Conservation (phyloP, 2,329 filamentous ascomycete species). For the Trichoderma harzianum region DNA sequence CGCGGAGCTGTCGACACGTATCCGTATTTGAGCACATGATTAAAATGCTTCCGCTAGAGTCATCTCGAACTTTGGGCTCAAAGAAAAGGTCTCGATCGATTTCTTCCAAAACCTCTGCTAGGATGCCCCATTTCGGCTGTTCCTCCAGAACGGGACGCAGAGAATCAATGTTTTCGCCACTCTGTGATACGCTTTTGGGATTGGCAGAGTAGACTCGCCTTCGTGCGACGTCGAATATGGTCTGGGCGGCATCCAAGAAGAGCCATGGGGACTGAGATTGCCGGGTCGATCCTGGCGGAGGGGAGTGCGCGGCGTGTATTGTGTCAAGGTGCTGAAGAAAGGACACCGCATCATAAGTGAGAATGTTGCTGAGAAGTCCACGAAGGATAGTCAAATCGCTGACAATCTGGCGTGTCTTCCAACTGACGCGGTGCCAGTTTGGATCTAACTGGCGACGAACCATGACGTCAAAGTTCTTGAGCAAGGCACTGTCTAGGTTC, state of each 20-base stretch:
- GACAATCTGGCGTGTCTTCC: conserved; percentile 92
- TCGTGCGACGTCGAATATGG: conserved; percentile 88
- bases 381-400: conserved; percentile 81
- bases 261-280: conserved; percentile 94
- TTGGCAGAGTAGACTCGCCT: conserved; percentile 77
- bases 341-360: conserved; percentile 84
- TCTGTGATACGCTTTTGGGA: conserved; percentile 48
- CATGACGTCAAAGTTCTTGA: conserved; percentile 87
- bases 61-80: conserved; percentile 70
- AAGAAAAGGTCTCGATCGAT: conserved; percentile 89
- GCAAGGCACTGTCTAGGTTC: conserved; percentile 89
- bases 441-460: conserved; percentile 88
- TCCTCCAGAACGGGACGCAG: conserved; percentile 84
- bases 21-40: conserved; percentile 92
- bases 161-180: conserved; percentile 51
- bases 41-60: conserved; percentile 86
- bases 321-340: conserved; percentile 94
- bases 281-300: conserved; percentile 79
- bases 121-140: conserved; percentile 85
- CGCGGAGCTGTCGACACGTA: conserved; percentile 82
- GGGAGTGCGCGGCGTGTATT: conserved; percentile 85
- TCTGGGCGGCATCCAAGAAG: conserved; percentile 91
- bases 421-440: conserved; percentile 95
- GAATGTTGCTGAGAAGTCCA: conserved; percentile 74
- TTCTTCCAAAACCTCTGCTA: conserved; percentile 88